Percentiles rank a stretch among this genome's conserved stretches.
Evolutionary conservation across 768 basidiomycete genomes (phyloP).

Genomic region (Roridomyces roridus): DNA sequence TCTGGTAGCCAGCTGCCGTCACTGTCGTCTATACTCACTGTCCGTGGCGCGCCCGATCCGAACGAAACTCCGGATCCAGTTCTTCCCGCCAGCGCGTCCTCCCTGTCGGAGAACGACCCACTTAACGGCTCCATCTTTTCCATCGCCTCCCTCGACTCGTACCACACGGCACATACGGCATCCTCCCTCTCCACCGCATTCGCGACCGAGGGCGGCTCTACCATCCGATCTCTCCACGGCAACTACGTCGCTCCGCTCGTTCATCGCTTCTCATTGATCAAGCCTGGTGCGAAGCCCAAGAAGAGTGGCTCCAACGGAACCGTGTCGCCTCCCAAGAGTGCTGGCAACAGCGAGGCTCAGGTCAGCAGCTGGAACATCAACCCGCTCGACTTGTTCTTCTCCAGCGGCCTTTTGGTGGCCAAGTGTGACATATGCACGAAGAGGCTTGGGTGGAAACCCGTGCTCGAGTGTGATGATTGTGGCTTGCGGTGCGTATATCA

Average conservation of each 20-base stretch:
- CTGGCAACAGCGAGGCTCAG: constrained; percentile 35
- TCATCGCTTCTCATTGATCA: constrained; percentile 88
- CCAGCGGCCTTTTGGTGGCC: constrained; percentile 69
- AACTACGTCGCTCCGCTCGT: constrained; percentile 57
- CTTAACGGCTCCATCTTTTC: constrained; percentile 58
- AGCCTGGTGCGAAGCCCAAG: constrained; percentile 73
- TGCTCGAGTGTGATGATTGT: constrained; percentile 90
- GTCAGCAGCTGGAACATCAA: constrained; percentile 58
- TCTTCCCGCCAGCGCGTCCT: constrained; percentile 41
- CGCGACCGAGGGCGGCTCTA: constrained; percentile 82
- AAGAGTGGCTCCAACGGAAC: constrained; percentile 40
- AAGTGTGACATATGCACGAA: constrained; percentile 87
- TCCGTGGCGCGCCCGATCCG: constrained; percentile 61
- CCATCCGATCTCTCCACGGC: constrained; percentile 54
- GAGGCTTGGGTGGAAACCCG: constrained; percentile 85
- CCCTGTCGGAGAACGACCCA: constrained; percentile 39
- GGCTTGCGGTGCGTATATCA: constrained; percentile 61
- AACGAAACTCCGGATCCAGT: constrained; percentile 49
- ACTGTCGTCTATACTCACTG: constrained; percentile 76
- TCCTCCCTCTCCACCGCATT: constrained; percentile 60
- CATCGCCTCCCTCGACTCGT: constrained; percentile 64
- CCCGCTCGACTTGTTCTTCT: constrained; percentile 81
- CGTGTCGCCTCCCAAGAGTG: constrained; percentile 37
- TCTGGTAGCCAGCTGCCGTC: constrained; percentile 53
- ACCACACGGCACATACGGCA: constrained; percentile 63